Evolutionary conservation across 805 yeast species (phyloP), one percentile per base, ranked within the genome.

Genomic region (Nakazawaea sp.): DNA sequence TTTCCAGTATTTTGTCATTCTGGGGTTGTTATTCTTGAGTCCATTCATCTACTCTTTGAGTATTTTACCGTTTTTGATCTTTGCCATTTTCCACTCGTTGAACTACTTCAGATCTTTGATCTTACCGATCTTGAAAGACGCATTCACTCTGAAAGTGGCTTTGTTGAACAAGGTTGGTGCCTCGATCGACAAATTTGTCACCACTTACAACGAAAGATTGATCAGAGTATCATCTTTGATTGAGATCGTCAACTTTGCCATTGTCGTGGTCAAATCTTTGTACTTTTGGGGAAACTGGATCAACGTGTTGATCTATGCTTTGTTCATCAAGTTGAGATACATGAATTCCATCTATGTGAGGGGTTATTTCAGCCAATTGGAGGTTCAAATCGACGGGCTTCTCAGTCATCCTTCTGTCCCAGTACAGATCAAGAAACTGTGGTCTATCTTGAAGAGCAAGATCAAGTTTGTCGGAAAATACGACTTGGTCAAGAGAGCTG

Each of bases 21-120:
- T 78, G 33, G 45, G 71, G 43, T 65, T 64, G 30, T 75, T 78
- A 77, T 59, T 70, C 51, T 44, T 72, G 5, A 53, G 78, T 41
- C 71, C 87, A 46, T 77, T 81, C 32, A 74, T 70, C 42, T 72
- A 74, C 44, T 58, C 74, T 24, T 53, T 84, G 38, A 71, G 95
- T 2, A 61, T 81, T 44, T 55, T 79, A 18, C 95, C 97, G 38
- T 87, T 83, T 53, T 64, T 75, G 32, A 63, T 84, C 40, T 89
- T 82, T 58, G 81, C 96, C 6, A 53, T 78, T 15, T 88, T 90
- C 75, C 97, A 89, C 56, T 78, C 76, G 9, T 64, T 88, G 51
- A 78, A 81, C 15, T 90, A 85, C 62, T 45, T 72, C 38, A 75
- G 81, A 48, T 68, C 76, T 29, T 71, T 68, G 45, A 46, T 90